A percentile compares a stretch with the other conserved stretches of the same genome.
Evolutionary conservation across 495 filamentous ascomycete genomes (phyloP).

Genomic region (Podospora pseudopauciseta): DNA sequence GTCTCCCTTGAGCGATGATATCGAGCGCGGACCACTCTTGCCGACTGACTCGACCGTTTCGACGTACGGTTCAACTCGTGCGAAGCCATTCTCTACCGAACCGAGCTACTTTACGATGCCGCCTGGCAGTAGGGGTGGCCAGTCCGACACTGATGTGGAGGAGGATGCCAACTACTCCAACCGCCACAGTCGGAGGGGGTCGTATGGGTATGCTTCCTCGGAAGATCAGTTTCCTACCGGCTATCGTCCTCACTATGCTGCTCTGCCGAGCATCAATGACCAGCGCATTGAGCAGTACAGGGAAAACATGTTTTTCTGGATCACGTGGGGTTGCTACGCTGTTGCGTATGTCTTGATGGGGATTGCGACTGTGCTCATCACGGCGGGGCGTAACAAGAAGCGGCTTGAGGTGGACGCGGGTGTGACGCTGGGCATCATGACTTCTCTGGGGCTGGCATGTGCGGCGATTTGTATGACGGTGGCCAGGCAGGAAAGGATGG

Average conservation of each 20-base stretch:
- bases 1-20: constrained; percentile 1
- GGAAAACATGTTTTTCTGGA: constrained; percentile 46
- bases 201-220: constrained; percentile 30
- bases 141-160: constrained; percentile 27
- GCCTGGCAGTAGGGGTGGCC: constrained; percentile 9
- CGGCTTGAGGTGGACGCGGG: constrained; percentile 57
- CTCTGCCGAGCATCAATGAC: constrained; percentile 42
- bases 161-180: constrained; percentile 25
- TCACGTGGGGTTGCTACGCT: constrained; percentile 42
- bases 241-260: constrained; percentile 42
- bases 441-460: constrained; percentile 52
- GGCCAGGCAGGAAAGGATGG: constrained; percentile 39
- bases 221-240: constrained; percentile 37
- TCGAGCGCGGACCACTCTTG: constrained; percentile 38
- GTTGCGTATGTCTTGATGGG: constrained; percentile 51
- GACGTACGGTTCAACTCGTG: constrained; percentile 18
- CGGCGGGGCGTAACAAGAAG: constrained; percentile 51
- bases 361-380: constrained; percentile 51
- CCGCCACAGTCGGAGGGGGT: constrained; percentile 23
- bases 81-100: background rate
- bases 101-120: constrained; percentile 23
- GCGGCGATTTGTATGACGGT: constrained; percentile 50
- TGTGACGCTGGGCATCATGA: constrained; percentile 55
- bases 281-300: constrained; percentile 39
- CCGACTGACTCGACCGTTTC: background rate